Evolutionary conservation across 2,329 filamentous ascomycete genomes (phyloP), one percentile per base, ranked within the genome.

Genomic region (Venturia effusa): DNA sequence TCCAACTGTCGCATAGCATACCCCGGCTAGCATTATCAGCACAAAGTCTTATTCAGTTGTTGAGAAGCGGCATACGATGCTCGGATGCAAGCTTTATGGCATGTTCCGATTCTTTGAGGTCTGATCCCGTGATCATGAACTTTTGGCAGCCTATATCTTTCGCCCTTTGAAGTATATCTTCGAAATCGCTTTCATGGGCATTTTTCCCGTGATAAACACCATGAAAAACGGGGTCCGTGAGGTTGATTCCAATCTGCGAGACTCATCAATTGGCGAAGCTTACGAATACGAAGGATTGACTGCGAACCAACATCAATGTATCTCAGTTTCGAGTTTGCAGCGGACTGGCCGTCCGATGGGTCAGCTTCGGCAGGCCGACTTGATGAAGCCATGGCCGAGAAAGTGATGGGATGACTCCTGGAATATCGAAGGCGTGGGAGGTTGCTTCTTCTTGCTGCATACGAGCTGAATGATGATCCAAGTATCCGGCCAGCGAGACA

Each of bases 71-170:
- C 86, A 66, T 78, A 93, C 90, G 86, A 72, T 93, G 87, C 68
- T 88, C 81, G 69, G 85, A 80, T 2, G 92, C 86, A 34, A 97
- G 80, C 54, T 86, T 77, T 11, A 96, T 77, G 0, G 91, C 92
- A 67, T 89, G 84, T 67, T 84, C 78, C 1, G 90, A 92, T 74
- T 92, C 92, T 61, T 81, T 79, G 61, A 97, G 81, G 72, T 94
- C 90, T 0, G 92, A 96, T 24, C 94, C 94, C 0, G 94, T 99
- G 40, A 97, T 84, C 79, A 99, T 93, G 70, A 99, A 84, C 71
- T 96, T 97, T 65, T 82, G 79, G 73, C 92, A 97, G 45, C 94
- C 93, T 1, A 88, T 86, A 67, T 89, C 84, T 19, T 83, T 77
- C 3, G 91, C 92, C 67, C 94, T 84, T 67, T 87, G 80, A n/a